Conservation (phyloP, 352 stramenopile genomes). For the Phytophthora citricola region DNA sequence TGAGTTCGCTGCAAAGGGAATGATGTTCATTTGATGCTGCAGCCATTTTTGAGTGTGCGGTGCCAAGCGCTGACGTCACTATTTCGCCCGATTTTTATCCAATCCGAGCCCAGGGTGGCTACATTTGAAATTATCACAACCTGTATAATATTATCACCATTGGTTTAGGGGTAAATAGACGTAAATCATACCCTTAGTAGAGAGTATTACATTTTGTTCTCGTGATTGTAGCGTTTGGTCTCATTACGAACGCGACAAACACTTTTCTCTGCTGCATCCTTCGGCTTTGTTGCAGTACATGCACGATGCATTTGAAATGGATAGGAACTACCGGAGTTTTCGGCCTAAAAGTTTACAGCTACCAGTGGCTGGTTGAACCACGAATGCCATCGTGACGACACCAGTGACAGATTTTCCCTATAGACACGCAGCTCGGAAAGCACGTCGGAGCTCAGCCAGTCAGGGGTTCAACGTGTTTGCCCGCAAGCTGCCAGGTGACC, state of each 20-base stretch:
- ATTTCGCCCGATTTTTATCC: constrained; percentile 11
- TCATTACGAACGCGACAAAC: not conserved
- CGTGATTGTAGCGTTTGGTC: not conserved
- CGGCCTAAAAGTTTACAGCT: not conserved
- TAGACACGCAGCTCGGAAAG: not conserved
- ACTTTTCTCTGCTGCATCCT: not conserved
- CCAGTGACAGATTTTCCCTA: not conserved
- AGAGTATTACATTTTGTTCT: not conserved
- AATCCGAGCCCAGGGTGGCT: constrained; percentile 22
- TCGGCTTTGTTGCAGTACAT: not conserved
- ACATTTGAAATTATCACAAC: constrained; percentile 5
- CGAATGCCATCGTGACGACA: constrained; percentile 1
- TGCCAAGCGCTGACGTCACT: not conserved
- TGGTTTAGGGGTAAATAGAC: not conserved
- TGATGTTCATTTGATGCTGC: constrained; percentile 1
- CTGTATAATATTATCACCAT: constrained; percentile 1
- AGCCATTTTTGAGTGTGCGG: constrained; percentile 16
- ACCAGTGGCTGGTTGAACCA: not conserved
- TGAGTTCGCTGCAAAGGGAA: constrained; percentile 35
- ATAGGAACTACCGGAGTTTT: not conserved
- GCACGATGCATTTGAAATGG: not conserved
- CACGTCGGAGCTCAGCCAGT: not conserved
- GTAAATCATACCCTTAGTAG: not conserved
- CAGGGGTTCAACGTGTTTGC: not conserved
- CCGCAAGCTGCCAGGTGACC: not conserved